Conservation (phyloP, 495 filamentous ascomycete genomes). For the Xylaria sp. region DNA sequence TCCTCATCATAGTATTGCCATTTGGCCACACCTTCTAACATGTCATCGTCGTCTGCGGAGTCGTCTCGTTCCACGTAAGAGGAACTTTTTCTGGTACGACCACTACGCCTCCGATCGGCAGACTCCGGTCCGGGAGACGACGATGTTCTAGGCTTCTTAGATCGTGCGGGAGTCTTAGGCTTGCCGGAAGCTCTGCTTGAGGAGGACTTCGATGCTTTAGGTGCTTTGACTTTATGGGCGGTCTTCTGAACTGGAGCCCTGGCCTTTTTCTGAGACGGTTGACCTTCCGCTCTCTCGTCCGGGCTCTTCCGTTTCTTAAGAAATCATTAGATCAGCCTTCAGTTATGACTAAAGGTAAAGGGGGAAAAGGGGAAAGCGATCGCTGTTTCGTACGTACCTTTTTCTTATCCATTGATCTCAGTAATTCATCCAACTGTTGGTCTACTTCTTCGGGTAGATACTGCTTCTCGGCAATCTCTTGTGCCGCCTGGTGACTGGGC, state of each 20-base stretch:
- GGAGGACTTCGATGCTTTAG: constrained; percentile 39
- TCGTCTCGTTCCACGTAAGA: constrained; percentile 60
- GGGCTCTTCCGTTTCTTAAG: constrained; percentile 58
- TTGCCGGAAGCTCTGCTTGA: constrained; percentile 44
- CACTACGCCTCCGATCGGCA: constrained; percentile 58
- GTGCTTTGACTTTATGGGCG: constrained; percentile 36
- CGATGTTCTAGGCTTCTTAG: constrained; percentile 41
- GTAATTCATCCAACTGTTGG: constrained; percentile 73
- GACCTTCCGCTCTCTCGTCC: constrained; percentile 48
- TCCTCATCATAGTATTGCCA: constrained; percentile 57
- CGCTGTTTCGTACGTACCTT: constrained; percentile 48
- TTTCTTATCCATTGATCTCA: constrained; percentile 60
- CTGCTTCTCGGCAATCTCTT: constrained; percentile 81
- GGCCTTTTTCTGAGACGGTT: constrained; percentile 48
- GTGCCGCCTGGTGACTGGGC: constrained; percentile 76
- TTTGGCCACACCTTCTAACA: constrained; percentile 61
- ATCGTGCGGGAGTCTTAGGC: constrained; percentile 44
- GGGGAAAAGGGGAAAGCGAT: neutral
- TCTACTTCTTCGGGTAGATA: constrained; percentile 84
- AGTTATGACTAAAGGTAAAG: neutral
- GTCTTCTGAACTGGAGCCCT: constrained; percentile 38
- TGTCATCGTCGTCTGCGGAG: constrained; percentile 63
- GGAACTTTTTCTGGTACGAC: constrained; percentile 49
- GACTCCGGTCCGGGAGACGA: constrained; percentile 40
- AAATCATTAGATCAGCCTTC: constrained; percentile 29